phyloP scores from a whole-genome alignment of 306 rosid genomes.

The Dalbergia cultrata region DNA sequence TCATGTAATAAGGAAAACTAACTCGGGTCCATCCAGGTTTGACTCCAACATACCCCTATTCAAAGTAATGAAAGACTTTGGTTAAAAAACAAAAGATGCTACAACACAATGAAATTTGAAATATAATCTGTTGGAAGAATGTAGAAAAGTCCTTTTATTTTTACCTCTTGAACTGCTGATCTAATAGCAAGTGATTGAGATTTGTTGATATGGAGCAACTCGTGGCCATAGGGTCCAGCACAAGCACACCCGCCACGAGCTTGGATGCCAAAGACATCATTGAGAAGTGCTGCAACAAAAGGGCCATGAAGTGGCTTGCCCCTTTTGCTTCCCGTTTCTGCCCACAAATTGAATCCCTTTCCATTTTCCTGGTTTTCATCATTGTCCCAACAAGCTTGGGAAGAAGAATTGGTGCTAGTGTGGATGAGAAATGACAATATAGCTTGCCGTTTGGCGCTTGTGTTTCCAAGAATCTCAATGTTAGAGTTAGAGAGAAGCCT shows the following conservation, averaged over 20 bases:
- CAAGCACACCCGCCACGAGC: slow-evolving; percentile 93
- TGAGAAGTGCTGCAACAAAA: slow-evolving; percentile 76
- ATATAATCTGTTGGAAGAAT: not conserved
- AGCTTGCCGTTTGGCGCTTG: slow-evolving; percentile 68
- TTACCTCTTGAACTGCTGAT: slow-evolving; percentile 74
- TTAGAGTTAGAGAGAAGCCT: slow-evolving; percentile 67
- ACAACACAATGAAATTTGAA: not conserved
- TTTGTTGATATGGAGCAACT: slow-evolving; percentile 66
- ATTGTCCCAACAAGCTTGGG: not conserved
- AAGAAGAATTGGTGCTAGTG: slow-evolving; percentile 54
- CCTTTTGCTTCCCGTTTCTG: slow-evolving; percentile 64
- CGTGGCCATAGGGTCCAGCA: slow-evolving; percentile 93
- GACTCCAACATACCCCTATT: slow-evolving; percentile 74
- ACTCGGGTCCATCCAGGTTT: slow-evolving; percentile 95
- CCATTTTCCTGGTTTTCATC: slow-evolving; percentile 1
- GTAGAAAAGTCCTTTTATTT: not conserved
- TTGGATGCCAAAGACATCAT: slow-evolving; percentile 87
- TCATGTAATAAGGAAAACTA: slow-evolving; percentile 87
- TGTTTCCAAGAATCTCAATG: slow-evolving; percentile 70
- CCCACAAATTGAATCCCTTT: slow-evolving; percentile 62
- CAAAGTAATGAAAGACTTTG: slow-evolving; percentile 4
- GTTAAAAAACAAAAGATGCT: not conserved
- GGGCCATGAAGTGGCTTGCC: slow-evolving; percentile 83
- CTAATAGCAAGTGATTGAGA: slow-evolving; percentile 62
- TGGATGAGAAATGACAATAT: slow-evolving; percentile 76